Base-by-base conservation (phyloP, 1,139 yeast genomes). In the Sugiyamaella xylanicola region DNA sequence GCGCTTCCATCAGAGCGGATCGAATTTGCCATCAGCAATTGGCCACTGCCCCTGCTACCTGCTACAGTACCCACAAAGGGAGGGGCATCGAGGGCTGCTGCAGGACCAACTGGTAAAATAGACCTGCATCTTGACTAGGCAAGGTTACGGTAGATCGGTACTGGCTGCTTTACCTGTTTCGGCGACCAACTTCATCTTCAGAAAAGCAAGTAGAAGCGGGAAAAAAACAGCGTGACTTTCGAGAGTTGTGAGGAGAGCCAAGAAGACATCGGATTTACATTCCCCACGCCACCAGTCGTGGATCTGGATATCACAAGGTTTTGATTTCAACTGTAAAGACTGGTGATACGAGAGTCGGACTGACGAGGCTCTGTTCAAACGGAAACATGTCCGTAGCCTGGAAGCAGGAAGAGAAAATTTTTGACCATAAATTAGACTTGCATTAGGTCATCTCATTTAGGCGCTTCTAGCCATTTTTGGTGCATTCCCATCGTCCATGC, bases 351-450 rank as follows among this genome's bases (percentile, higher is more conserved):
- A n/a, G n/a, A n/a, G n/a, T n/a, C n/a, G n/a, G n/a, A n/a, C n/a
- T n/a, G n/a, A n/a, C n/a, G n/a, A n/a, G n/a, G n/a, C n/a, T n/a
- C n/a, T n/a, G n/a, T n/a, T n/a, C n/a, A n/a, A n/a, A n/a, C n/a
- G n/a, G n/a, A n/a, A n/a, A n/a, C n/a, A n/a, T n/a, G n/a, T n/a
- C n/a, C n/a, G n/a, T n/a, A n/a, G n/a, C n/a, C n/a, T n/a, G n/a
- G n/a, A n/a, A n/a, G n/a, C n/a, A n/a, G n/a, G n/a, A n/a, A 17
- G 16, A 32, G 16, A 43, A 43, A 27, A 15, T 32, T 45, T 45
- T 32, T 32, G 21, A 44, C 48, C 50, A 36, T 25, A 15, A 46
- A 46, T 36, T 46, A 46, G 50, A 46, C 50, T 46, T 32, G 50
- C 50, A 37, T 46, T 3, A 46, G 16, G n/a, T 25, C 50, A 46